These are phyloP conservation scores for Backusella liffmaniae DNA, from an alignment of 192 early-diverging fungal species.

Conservation along the genomic window DNA sequence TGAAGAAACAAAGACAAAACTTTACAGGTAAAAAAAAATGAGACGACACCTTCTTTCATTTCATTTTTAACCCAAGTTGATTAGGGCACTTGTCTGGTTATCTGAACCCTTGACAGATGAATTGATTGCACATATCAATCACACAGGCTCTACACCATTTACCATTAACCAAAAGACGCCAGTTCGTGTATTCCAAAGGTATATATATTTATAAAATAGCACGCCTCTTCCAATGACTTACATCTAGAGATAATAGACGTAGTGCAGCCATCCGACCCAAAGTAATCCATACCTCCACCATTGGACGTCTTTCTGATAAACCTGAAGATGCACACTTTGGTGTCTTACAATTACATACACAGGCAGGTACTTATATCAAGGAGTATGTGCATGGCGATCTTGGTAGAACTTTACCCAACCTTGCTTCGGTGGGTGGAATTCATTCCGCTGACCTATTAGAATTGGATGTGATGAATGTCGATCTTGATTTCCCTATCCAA, in stretches of 20 bases:
- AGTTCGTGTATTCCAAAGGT: conserved; percentile 71
- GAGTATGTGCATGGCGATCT: conserved; percentile 96
- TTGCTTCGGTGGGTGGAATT: conserved; percentile 60
- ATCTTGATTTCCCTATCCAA: conserved; percentile 81
- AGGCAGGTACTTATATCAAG: conserved; percentile 92
- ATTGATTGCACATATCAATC: conserved; percentile 55
- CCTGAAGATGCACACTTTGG: conserved; percentile 42
- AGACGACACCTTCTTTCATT: neutral
- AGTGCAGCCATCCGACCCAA: conserved; percentile 18
- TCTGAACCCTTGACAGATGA: conserved; percentile 50
- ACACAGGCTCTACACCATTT: conserved; percentile 42
- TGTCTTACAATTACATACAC: conserved; percentile 69
- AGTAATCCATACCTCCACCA: conserved; percentile 13
- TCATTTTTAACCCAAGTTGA: neutral
- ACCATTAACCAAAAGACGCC: conserved; percentile 68
- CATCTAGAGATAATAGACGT: neutral
- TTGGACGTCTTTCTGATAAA: neutral
- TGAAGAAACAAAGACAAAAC: conserved; percentile 73
- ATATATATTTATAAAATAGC: neutral
- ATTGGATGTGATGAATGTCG: conserved; percentile 84
- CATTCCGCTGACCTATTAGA: conserved; percentile 69
- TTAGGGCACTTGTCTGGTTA: conserved; percentile 68
- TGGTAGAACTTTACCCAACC: conserved; percentile 77
- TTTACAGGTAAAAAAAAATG: conserved; percentile 43
- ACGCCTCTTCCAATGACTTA: neutral